Conservation (phyloP, 148 eudicot genomes). For the Chenopodium suecicum region DNA sequence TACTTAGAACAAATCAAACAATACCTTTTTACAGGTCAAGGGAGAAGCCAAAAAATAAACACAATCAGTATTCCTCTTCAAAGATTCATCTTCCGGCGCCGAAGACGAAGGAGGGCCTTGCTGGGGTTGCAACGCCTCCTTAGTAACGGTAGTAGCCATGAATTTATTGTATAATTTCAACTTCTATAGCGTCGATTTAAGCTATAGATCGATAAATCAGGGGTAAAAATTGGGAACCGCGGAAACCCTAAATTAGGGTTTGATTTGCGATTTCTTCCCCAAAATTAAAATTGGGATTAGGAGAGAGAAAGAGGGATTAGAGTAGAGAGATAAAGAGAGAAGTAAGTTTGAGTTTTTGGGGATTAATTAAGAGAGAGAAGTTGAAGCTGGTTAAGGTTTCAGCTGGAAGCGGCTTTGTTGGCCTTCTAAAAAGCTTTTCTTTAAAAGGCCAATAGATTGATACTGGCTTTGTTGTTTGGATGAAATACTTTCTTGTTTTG, state of each 20-base stretch:
- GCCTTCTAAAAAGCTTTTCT: neutral
- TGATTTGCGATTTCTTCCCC: neutral
- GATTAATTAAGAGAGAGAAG: neutral
- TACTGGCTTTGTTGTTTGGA: neutral
- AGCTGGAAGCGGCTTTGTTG: neutral
- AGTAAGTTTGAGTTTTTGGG: neutral
- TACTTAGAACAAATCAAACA: neutral
- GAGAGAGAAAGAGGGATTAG: neutral
- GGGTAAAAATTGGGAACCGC: neutral
- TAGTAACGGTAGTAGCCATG: constrained; percentile 27
- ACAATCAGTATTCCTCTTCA: constrained; percentile 78
- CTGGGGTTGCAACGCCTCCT: constrained; percentile 22
- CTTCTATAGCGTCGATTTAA: neutral
- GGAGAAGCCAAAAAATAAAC: constrained; percentile 93
- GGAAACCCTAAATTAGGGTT: constrained; percentile 33
- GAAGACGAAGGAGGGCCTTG: constrained; percentile 17
- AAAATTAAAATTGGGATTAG: neutral
- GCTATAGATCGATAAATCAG: constrained; percentile 6
- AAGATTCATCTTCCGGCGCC: constrained; percentile 59
- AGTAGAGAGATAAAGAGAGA: neutral
- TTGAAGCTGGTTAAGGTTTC: neutral
- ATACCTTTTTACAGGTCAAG: constrained; percentile 85
- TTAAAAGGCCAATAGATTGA: neutral
- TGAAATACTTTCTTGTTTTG: neutral
- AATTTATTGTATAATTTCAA: neutral